These are phyloP conservation scores for Yamadazyma kitorensis DNA, from an alignment of 805 yeast genomes.

Conservation along the genomic window DNA sequence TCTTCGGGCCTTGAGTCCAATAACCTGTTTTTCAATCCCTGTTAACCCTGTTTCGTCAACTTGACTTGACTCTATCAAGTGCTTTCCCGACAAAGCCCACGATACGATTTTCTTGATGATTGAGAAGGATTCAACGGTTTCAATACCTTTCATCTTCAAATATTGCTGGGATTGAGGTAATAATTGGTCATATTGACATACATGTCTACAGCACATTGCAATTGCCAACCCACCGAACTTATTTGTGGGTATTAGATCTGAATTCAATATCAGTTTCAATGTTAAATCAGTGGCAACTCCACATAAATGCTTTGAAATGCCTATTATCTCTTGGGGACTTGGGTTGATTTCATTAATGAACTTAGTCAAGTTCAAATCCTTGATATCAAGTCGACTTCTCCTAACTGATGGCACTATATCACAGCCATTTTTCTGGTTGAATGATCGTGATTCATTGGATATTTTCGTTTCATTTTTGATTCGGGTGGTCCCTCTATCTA, in stretches of 20 bases:
- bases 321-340: constrained; percentile 38
- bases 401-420: constrained; percentile 29
- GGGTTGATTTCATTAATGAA: constrained; percentile 27
- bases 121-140: constrained; percentile 36
- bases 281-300: constrained; percentile 94
- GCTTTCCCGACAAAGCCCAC: constrained; percentile 81
- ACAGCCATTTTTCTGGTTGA: neutral
- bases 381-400: constrained; percentile 73
- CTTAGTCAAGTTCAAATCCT: constrained; percentile 59
- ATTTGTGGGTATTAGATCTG: neutral
- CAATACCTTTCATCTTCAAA: constrained; percentile 32
- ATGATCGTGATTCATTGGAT: constrained; percentile 45
- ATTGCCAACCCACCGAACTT: constrained; percentile 59
- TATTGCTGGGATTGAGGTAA: constrained; percentile 45
- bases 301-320: constrained; percentile 84
- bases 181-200: constrained; percentile 61
- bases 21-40: constrained; percentile 47
- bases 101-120: constrained; percentile 65
- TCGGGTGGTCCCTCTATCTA: constrained; percentile 76
- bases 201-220: constrained; percentile 93
- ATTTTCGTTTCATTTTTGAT: constrained; percentile 77
- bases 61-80: constrained; percentile 1
- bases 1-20: constrained; percentile 71
- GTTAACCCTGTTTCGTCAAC: constrained; percentile 7
- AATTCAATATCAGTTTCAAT: constrained; percentile 54